Percentiles rank a stretch among this genome's conserved stretches.
These are phyloP conservation scores for Echinochloa phyllopogon DNA, from an alignment of 176 grass and related monocot genomes.

Conservation along the genomic window DNA sequence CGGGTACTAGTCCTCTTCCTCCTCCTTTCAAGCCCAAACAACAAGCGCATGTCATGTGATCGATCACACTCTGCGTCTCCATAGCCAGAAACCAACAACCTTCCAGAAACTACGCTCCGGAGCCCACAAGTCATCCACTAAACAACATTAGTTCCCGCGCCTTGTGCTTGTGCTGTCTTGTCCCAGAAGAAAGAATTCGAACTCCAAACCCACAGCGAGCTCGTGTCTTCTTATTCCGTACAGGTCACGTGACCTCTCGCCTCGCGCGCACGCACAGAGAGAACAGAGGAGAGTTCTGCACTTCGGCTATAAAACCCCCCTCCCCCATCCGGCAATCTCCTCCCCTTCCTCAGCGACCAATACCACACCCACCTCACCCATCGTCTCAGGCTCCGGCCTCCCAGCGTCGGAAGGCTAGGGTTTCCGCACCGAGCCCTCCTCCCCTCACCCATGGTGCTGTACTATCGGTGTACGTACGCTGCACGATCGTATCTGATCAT, in stretches of 20 bases:
- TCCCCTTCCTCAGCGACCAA: neutral
- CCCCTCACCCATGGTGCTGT: conserved; percentile 5
- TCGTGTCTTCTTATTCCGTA: neutral
- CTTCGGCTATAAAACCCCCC: conserved; percentile 43
- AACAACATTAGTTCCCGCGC: neutral
- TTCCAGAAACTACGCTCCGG: too few species aligned
- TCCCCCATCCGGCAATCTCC: neutral
- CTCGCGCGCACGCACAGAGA: neutral
- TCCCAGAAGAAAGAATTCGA: conserved; percentile 19
- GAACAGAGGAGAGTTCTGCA: neutral
- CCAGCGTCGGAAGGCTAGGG: conserved; percentile 18
- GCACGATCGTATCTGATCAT: neutral
- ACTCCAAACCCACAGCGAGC: neutral
- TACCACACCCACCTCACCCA: neutral
- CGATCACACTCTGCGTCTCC: too few species aligned
- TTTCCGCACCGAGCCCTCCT: neutral
- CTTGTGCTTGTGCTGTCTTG: neutral
- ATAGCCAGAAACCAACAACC: too few species aligned
- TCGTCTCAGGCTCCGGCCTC: neutral
- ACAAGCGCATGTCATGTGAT: too few species aligned
- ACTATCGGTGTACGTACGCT: neutral
- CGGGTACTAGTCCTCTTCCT: too few species aligned
- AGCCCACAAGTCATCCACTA: neutral
- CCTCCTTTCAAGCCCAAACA: too few species aligned
- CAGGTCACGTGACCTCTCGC: conserved; percentile 3